Base-by-base conservation (phyloP, 768 basidiomycete genomes). In the Nidularia sp. region DNA sequence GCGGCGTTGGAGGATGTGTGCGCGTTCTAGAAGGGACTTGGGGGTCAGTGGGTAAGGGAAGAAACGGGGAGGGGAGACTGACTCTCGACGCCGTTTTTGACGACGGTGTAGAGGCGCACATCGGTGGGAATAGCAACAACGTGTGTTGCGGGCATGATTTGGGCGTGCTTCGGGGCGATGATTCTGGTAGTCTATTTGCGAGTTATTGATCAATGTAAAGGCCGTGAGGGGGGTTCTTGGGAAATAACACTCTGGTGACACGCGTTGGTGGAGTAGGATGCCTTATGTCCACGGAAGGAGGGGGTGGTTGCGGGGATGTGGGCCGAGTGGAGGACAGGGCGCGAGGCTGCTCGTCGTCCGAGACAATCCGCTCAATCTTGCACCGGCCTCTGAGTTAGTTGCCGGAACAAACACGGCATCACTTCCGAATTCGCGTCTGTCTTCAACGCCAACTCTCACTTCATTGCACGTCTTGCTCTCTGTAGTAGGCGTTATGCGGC, bases 1-100 rank as follows among this genome's bases (percentile, higher is more conserved):
- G 34, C 77, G 78, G 53, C 70, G 74, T 36, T 81, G 75, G 29
- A 88, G 67, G 51, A 89, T 69, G 18, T 79, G 70, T 9, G 77
- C 87, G 48, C 61, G 68, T 61, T 70, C 78, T 80, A 18, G 15
- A 41, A 41, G 39, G 39, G 15, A 3, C 3, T 10, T 41, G 39
- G 15, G 60, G 52, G 47, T 34, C 58, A 50, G 55, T 52, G 32
- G 31, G 6, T 48, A 46, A n/a, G 53, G 39, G 39, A 49, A 50
- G 53, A 43, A 52, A 48, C 50, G 53, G 12, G 53, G 39, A 42
- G 34, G 42, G 48, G 56, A 34, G 51, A 35, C 56, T 50, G 46
- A 70, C 73, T 62, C 48, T 69, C 61, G 25, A 52, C 53, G 6
- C 67, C 69, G 57, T 70, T 67, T 54, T 67, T 45, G n/a, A 57